These are phyloP conservation scores for Globisporangium acanthophoron DNA, from an alignment of 352 stramenopile species.

Conservation along the genomic window DNA sequence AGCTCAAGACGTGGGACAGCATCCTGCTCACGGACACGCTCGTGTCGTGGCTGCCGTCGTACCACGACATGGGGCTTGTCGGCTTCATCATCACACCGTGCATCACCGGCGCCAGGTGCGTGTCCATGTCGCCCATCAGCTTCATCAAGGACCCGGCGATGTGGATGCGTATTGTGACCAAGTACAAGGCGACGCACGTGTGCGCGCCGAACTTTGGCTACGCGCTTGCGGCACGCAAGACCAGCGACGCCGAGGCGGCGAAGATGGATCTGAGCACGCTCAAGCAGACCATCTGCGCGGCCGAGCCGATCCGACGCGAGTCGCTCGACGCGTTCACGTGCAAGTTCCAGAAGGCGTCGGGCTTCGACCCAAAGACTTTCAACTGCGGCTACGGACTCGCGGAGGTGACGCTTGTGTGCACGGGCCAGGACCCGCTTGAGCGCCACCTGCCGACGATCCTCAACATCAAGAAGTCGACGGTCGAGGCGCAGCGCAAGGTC, in stretches of 20 bases:
- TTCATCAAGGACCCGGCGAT: constrained; percentile 84
- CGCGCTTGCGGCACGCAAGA: constrained; percentile 68
- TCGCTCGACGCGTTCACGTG: constrained; percentile 68
- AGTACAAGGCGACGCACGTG: constrained; percentile 76
- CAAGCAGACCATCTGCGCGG: constrained; percentile 75
- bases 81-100: constrained; percentile 76
- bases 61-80: constrained; percentile 83
- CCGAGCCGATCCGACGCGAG: constrained; percentile 74
- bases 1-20: constrained; percentile 74
- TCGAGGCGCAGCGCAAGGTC: constrained; percentile 54
- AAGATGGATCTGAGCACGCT: constrained; percentile 57
- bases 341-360: constrained; percentile 45
- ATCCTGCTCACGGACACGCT: constrained; percentile 57
- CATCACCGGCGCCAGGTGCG: constrained; percentile 48
- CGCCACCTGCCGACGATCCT: constrained; percentile 58
- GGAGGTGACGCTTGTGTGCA: constrained; percentile 79
- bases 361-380: constrained; percentile 69
- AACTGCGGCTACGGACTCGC: constrained; percentile 80
- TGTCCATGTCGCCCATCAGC: constrained; percentile 80
- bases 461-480: constrained; percentile 47
- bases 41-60: constrained; percentile 75
- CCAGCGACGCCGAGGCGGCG: constrained; percentile 48
- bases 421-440: constrained; percentile 48
- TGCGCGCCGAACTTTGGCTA: constrained; percentile 83
- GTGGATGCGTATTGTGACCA: constrained; percentile 70